phyloP scores from a whole-genome alignment of 805 yeast species.

The Lipomyces japonicus region DNA sequence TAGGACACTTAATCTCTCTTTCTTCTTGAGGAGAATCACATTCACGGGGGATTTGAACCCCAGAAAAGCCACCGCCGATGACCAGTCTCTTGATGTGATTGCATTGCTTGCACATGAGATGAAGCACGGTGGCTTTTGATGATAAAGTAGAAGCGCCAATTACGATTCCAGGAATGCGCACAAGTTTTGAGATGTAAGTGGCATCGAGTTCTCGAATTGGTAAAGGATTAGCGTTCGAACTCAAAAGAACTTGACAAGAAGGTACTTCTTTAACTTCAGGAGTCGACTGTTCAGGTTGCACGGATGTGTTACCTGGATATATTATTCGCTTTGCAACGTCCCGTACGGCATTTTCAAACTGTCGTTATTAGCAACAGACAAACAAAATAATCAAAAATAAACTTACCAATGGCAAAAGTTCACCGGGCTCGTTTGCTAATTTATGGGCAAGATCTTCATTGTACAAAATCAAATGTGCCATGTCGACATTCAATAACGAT shows the following conservation, averaged over 20 bases:
- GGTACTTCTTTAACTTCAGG: conserved; percentile 49
- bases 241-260: conserved; percentile 73
- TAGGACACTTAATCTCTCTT: conserved; percentile 65
- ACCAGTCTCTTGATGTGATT: conserved; percentile 68
- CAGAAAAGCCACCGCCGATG: conserved; percentile 67
- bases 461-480: conserved; percentile 80
- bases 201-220: conserved; percentile 81
- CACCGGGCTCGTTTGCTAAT: conserved; percentile 72
- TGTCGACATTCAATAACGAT: conserved; percentile 67
- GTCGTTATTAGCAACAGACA: not conserved
- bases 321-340: conserved; percentile 71
- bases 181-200: conserved; percentile 82
- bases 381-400: conserved; percentile 49
- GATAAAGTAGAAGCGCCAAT: conserved; percentile 85
- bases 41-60: conserved; percentile 58
- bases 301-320: conserved; percentile 22
- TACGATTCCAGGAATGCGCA: conserved; percentile 87
- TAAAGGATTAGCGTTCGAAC: conserved; percentile 65
- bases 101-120: conserved; percentile 83
- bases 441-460: conserved; percentile 86
- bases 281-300: conserved; percentile 32
- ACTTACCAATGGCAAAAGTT: conserved; percentile 26
- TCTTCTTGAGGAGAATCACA: conserved; percentile 52
- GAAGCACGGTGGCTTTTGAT: conserved; percentile 80
- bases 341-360: conserved; percentile 37